Conservation (phyloP, 2,329 filamentous ascomycete genomes). For the Penicillium sp. region DNA sequence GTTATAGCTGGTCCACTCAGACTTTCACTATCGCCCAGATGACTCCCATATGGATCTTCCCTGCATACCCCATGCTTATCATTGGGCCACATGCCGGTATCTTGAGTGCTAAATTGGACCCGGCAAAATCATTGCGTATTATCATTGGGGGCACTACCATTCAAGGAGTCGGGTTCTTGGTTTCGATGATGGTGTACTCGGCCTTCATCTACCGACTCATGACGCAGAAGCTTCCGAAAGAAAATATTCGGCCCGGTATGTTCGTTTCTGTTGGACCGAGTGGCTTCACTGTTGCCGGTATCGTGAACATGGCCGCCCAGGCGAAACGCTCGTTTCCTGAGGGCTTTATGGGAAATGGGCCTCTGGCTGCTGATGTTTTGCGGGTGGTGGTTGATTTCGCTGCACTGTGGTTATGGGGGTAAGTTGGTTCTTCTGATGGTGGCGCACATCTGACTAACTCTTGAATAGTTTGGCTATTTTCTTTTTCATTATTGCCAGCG, state of each 20-base stretch:
- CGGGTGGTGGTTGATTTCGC: slow-evolving; percentile 64
- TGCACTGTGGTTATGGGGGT: slow-evolving; percentile 78
- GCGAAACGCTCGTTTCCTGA: slow-evolving; percentile 53
- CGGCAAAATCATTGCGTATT: slow-evolving; percentile 54
- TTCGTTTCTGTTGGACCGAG: slow-evolving; percentile 82
- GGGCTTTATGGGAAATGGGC: slow-evolving; percentile 62
- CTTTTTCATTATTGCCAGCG: slow-evolving; percentile 82
- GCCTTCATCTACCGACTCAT: slow-evolving; percentile 85
- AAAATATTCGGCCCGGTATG: slow-evolving; percentile 78
- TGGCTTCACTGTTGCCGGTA: slow-evolving; percentile 67
- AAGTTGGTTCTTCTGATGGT: slow-evolving; percentile 16
- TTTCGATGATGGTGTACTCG: slow-evolving; percentile 78
- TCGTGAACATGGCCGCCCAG: slow-evolving; percentile 61
- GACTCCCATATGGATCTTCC: slow-evolving; percentile 89
- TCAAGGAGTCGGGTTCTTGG: slow-evolving; percentile 67
- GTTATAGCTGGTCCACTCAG: slow-evolving; percentile 63
- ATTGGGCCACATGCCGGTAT: slow-evolving; percentile 73
- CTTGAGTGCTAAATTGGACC: slow-evolving; percentile 54
- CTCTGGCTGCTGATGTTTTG: slow-evolving; percentile 59
- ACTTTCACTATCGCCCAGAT: slow-evolving; percentile 77
- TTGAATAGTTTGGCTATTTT: slow-evolving; percentile 67
- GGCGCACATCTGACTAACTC: slow-evolving; percentile 12
- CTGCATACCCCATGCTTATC: slow-evolving; percentile 78
- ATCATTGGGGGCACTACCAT: slow-evolving; percentile 64
- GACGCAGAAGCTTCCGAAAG: slow-evolving; percentile 81